phyloP scores from a whole-genome alignment of 148 eudicot genomes.

The Rhododendron kiyosumense region DNA sequence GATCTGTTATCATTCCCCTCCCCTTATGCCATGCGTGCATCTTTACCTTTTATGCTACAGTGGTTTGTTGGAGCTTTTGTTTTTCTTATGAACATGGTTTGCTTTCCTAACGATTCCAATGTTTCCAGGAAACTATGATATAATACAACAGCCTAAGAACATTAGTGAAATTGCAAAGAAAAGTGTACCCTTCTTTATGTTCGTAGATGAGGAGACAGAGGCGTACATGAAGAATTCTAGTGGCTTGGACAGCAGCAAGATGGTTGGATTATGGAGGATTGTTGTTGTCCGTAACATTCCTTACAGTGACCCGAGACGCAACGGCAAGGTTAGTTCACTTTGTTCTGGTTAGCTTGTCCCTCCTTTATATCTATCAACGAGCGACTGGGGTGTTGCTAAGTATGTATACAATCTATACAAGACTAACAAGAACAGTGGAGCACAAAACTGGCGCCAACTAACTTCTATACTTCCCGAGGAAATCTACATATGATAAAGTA shows the following conservation, averaged over 20 bases:
- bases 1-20: not conserved
- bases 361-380: not conserved
- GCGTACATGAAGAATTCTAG: constrained; percentile 63
- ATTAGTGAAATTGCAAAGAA: constrained; percentile 56
- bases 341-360: constrained; percentile 6
- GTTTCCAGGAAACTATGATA: constrained; percentile 75
- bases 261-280: constrained; percentile 78
- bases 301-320: constrained; percentile 73
- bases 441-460: not conserved
- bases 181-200: constrained; percentile 75
- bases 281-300: constrained; percentile 77
- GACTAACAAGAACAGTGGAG: not conserved
- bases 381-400: not conserved
- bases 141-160: constrained; percentile 70
- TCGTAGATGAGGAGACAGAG: constrained; percentile 88
- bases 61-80: constrained; percentile 7
- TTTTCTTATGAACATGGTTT: constrained; percentile 3
- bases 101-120: constrained; percentile 20
- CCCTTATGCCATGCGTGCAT: not conserved
- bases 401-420: not conserved
- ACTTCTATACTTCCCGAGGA: not conserved
- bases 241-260: constrained; percentile 46
- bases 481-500: not conserved
- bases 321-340: constrained; percentile 69
- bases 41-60: not conserved